phyloP scores from a whole-genome alignment of 768 basidiomycete genomes.

The Phylloporus rhodoxanthus region DNA sequence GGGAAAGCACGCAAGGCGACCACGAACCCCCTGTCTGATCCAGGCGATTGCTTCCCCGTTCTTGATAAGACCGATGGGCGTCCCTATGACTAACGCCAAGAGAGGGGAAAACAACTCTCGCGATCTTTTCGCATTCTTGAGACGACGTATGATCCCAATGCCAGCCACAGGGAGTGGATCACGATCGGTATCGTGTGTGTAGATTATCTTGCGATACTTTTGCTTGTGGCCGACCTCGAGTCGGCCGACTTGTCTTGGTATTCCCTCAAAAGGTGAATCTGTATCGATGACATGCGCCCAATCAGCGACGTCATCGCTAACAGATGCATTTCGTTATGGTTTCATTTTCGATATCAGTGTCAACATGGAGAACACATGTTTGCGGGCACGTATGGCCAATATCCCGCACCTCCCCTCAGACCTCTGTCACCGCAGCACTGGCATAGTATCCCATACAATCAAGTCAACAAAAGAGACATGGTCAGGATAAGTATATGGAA shows the following conservation, averaged over 20 bases:
- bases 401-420: slow-evolving; percentile 1
- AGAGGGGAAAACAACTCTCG: no score
- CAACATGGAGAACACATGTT: neutral
- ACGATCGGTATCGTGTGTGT: neutral
- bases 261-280: neutral
- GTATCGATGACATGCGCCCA: neutral
- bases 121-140: no score
- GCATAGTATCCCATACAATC: no score
- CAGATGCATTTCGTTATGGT: neutral
- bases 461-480: neutral
- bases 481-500: neutral
- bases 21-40: neutral
- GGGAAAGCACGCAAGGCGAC: neutral
- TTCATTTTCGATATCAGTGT: neutral
- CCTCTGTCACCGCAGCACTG: slow-evolving; percentile 2
- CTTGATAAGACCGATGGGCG: neutral
- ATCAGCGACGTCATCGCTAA: neutral
- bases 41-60: neutral
- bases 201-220: neutral
- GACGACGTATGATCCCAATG: neutral
- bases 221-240: neutral
- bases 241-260: neutral
- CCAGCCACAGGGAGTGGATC: neutral
- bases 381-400: slow-evolving; percentile 10
- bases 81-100: neutral